A percentile compares a stretch with the other conserved stretches of the same genome.
phyloP scores from a whole-genome alignment of 2,329 filamentous ascomycete genomes.

The Talaromyces rugulosus region DNA sequence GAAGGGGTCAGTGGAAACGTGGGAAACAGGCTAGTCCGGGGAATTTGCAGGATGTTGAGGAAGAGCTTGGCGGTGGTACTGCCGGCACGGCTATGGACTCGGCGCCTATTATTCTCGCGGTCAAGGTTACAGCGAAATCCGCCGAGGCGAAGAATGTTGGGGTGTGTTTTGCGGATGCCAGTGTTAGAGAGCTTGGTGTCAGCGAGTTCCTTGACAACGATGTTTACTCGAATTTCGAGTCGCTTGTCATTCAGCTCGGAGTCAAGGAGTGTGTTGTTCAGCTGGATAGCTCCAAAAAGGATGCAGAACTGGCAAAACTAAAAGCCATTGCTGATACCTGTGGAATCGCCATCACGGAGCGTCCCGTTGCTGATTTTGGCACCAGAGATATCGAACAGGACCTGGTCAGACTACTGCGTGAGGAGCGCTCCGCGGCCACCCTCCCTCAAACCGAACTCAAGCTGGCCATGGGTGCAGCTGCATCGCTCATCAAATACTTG shows the following conservation, averaged over 20 bases:
- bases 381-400: constrained; percentile 95
- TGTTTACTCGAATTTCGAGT: constrained; percentile 96
- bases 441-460: constrained; percentile 90
- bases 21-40: constrained; percentile 90
- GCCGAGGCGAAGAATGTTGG: constrained; percentile 81
- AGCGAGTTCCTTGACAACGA: constrained; percentile 99
- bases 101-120: constrained; percentile 89
- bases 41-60: constrained; percentile 94
- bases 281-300: constrained; percentile 72
- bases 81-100: constrained; percentile 64
- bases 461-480: constrained; percentile 90
- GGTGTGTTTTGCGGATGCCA: constrained; percentile 96
- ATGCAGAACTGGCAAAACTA: constrained; percentile 82
- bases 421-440: constrained; percentile 71
- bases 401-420: constrained; percentile 77
- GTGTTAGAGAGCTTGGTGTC: constrained; percentile 88
- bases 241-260: constrained; percentile 89
- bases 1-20: constrained; percentile 83
- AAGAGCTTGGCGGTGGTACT: constrained; percentile 69
- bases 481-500: constrained; percentile 91
- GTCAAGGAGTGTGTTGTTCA: constrained; percentile 92
- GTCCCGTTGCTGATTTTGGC: constrained; percentile 71
- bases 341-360: constrained; percentile 82
- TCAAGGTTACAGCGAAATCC: constrained; percentile 87
- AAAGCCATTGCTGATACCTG: constrained; percentile 87